These are phyloP conservation scores for Aspergillus steynii DNA, from an alignment of 495 filamentous ascomycete genomes.

Conservation along the genomic window DNA sequence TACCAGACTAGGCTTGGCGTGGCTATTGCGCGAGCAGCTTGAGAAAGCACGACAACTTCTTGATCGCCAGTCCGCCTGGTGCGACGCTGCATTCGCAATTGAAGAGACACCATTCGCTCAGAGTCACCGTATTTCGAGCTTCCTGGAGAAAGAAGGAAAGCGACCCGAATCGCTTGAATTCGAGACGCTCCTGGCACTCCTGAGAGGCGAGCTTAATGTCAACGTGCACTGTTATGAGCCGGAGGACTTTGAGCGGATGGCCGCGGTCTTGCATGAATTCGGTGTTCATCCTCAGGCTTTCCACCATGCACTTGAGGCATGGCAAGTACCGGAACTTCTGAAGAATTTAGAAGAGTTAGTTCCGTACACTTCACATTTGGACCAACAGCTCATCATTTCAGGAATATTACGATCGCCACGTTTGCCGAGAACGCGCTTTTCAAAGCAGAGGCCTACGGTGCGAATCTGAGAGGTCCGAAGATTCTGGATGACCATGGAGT, in stretches of 20 bases:
- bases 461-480: slow-evolving; percentile 60
- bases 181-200: slow-evolving; percentile 58
- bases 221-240: slow-evolving; percentile 70
- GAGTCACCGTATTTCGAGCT: slow-evolving; percentile 3
- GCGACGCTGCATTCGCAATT: slow-evolving; percentile 28
- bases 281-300: slow-evolving; percentile 60
- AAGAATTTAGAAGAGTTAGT: slow-evolving; percentile 26
- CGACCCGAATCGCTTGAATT: slow-evolving; percentile 53
- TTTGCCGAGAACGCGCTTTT: slow-evolving; percentile 66
- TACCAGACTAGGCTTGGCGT: slow-evolving; percentile 54
- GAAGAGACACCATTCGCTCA: neutral
- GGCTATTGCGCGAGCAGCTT: slow-evolving; percentile 62
- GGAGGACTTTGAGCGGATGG: slow-evolving; percentile 61
- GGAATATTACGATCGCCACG: slow-evolving; percentile 35
- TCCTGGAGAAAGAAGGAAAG: slow-evolving; percentile 12
- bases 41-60: slow-evolving; percentile 53
- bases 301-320: slow-evolving; percentile 65
- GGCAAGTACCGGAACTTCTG: slow-evolving; percentile 57
- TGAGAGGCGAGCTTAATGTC: slow-evolving; percentile 60
- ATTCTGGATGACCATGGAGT: slow-evolving; percentile 60
- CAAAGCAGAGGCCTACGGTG: slow-evolving; percentile 62
- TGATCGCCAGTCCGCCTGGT: slow-evolving; percentile 61
- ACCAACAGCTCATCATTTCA: slow-evolving; percentile 18
- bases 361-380: neutral
- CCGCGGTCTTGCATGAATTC: slow-evolving; percentile 65